A percentile compares a stretch with the other conserved stretches of the same genome.
Conservation (phyloP, 306 rosid species). For the Prunus campanulata region DNA sequence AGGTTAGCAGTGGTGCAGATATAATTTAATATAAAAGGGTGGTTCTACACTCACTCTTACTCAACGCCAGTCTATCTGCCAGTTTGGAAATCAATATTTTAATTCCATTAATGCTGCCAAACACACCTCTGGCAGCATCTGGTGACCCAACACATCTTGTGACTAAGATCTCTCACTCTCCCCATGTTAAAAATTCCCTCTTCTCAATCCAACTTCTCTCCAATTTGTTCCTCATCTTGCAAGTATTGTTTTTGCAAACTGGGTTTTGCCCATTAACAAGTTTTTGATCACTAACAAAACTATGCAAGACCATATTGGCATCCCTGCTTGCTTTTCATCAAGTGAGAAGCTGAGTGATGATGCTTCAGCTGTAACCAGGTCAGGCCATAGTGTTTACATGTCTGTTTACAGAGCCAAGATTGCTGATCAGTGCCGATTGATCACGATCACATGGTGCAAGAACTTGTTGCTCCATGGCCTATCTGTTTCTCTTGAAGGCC, state of each 20-base stretch:
- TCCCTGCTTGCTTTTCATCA: conserved; percentile 75
- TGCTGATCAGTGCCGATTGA: conserved; percentile 62
- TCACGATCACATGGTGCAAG: conserved; percentile 82
- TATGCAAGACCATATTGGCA: conserved; percentile 75
- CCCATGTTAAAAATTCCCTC: conserved; percentile 10
- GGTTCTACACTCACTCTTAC: conserved; percentile 59
- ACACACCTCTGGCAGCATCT: conserved; percentile 62
- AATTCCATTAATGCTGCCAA: conserved; percentile 48
- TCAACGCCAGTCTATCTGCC: conserved; percentile 63
- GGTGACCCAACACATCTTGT: conserved; percentile 38
- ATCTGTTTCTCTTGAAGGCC: conserved; percentile 65
- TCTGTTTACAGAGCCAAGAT: conserved; percentile 66
- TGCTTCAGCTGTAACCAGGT: conserved; percentile 52
- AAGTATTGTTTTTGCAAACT: not conserved
- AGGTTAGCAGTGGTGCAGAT: conserved; percentile 27
- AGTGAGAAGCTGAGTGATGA: conserved; percentile 44
- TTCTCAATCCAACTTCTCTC: conserved; percentile 27
- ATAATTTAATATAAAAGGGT: conserved; percentile 37
- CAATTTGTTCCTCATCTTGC: conserved; percentile 10
- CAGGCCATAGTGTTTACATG: conserved; percentile 78
- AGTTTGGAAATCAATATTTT: conserved; percentile 41
- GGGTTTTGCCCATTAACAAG: not conserved
- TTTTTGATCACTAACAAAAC: conserved; percentile 1
- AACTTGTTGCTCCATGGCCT: conserved; percentile 69
- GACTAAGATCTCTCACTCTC: conserved; percentile 46